These are phyloP conservation scores for Fraxinus paxiana DNA, from an alignment of 305 asterid species.

Conservation along the genomic window DNA sequence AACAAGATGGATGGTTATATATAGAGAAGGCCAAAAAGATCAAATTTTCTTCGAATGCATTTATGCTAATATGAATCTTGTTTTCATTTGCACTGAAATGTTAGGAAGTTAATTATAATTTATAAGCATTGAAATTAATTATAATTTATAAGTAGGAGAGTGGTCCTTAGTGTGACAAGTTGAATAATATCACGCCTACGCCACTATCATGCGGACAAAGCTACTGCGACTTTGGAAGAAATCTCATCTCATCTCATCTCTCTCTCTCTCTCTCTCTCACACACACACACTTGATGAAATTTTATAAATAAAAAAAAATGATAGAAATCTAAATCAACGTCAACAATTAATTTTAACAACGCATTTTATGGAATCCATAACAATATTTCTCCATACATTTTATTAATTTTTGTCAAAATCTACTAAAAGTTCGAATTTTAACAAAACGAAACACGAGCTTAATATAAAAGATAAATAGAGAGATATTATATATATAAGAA, in stretches of 20 bases:
- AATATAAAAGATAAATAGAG: neutral
- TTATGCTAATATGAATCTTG: neutral
- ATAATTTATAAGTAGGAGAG: slow-evolving; percentile 15
- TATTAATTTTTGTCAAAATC: no score
- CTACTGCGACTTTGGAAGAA: slow-evolving; percentile 14
- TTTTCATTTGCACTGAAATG: neutral
- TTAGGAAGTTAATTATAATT: neutral
- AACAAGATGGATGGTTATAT: slow-evolving; percentile 17
- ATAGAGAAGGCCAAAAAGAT: slow-evolving; percentile 23
- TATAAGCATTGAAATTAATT: neutral
- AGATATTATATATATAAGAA: neutral
- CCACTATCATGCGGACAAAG: slow-evolving; percentile 45
- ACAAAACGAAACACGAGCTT: neutral
- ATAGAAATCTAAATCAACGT: no score
- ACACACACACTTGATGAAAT: neutral
- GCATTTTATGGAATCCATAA: no score
- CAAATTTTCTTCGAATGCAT: neutral
- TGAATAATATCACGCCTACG: slow-evolving; percentile 47
- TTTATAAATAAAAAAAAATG: neutral
- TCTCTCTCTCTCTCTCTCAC: neutral
- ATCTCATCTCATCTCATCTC: neutral
- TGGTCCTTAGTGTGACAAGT: slow-evolving; percentile 48
- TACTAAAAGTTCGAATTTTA: no score
- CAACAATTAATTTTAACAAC: no score
- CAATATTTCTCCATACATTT: neutral